Percentiles rank a stretch among this genome's conserved stretches.
phyloP scores from a whole-genome alignment of 257 asterid genomes.

The Nicotiana undulata region DNA sequence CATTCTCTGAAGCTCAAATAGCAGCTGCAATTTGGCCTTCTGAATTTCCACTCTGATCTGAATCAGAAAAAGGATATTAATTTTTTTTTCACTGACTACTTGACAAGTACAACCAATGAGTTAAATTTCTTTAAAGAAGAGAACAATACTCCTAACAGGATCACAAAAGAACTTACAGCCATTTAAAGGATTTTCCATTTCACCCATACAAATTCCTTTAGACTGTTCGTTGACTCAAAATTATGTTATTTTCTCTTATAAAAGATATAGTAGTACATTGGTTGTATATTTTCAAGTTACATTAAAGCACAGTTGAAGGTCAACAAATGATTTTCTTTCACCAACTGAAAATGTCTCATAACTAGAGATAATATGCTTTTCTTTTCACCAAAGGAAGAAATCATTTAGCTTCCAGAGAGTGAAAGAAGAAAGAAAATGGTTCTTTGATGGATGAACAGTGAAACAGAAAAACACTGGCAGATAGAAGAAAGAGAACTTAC shows the following conservation, averaged over 20 bases:
- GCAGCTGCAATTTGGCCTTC: constrained; percentile 53
- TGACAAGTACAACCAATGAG: not conserved
- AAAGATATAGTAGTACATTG: not conserved
- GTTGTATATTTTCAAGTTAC: not conserved
- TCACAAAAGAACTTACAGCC: not conserved
- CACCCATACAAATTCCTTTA: not conserved
- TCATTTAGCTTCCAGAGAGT: not conserved
- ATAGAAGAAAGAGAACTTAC: constrained; percentile 32
- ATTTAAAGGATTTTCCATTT: not conserved
- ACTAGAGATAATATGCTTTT: not conserved
- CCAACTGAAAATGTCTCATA: not conserved
- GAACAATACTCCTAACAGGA: not conserved
- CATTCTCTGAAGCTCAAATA: constrained; percentile 57
- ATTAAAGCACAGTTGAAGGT: not conserved
- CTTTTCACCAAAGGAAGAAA: not conserved
- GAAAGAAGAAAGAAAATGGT: not conserved
- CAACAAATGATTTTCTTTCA: not conserved
- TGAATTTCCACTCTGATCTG: constrained; percentile 73
- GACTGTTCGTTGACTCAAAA: not conserved
- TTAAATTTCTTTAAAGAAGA: not conserved
- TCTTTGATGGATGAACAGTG: not conserved
- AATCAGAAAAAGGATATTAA: constrained; percentile 8
- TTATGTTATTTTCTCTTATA: not conserved
- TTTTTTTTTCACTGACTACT: not conserved
- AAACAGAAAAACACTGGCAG: not conserved